These are phyloP conservation scores for Pichia norvegensis DNA, from an alignment of 1,139 yeast genomes.

Conservation along the genomic window DNA sequence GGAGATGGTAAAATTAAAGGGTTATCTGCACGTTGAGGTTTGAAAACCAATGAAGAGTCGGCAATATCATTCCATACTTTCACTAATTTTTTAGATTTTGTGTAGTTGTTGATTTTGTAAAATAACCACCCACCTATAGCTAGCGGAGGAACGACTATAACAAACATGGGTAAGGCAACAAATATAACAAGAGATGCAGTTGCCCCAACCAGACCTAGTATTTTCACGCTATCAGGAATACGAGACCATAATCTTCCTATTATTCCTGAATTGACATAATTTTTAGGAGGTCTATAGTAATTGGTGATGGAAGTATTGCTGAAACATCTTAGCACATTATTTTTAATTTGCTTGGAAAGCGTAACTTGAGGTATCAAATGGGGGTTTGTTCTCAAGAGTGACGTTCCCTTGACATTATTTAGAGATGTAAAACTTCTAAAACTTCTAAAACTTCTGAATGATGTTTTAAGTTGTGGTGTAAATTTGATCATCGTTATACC, in stretches of 20 bases:
- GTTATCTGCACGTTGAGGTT: constrained; percentile 13
- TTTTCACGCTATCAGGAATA: constrained; percentile 28
- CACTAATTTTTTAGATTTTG: constrained; percentile 18
- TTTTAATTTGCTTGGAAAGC: constrained; percentile 1
- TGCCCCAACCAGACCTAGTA: constrained; percentile 24
- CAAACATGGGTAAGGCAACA: constrained; percentile 31
- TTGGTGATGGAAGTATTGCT: constrained; percentile 1
- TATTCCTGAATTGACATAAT: constrained; percentile 11
- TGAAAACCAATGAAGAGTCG: constrained; percentile 20
- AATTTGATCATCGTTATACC: neutral
- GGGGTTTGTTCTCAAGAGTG: constrained; percentile 2
- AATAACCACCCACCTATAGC: constrained; percentile 28
- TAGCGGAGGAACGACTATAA: constrained; percentile 31
- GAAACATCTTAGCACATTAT: constrained; percentile 7
- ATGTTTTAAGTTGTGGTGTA: neutral
- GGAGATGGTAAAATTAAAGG: constrained; percentile 18
- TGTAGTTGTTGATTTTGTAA: constrained; percentile 18
- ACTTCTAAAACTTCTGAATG: neutral
- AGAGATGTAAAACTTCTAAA: neutral
- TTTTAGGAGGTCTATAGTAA: constrained; percentile 21
- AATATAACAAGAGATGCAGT: constrained; percentile 28
- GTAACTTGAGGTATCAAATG: constrained; percentile 4
- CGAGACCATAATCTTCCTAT: constrained; percentile 16
- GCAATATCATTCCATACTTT: constrained; percentile 19
- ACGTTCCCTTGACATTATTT: neutral